phyloP scores from a whole-genome alignment of 2,329 filamentous ascomycete genomes.

The Phoma sp. region DNA sequence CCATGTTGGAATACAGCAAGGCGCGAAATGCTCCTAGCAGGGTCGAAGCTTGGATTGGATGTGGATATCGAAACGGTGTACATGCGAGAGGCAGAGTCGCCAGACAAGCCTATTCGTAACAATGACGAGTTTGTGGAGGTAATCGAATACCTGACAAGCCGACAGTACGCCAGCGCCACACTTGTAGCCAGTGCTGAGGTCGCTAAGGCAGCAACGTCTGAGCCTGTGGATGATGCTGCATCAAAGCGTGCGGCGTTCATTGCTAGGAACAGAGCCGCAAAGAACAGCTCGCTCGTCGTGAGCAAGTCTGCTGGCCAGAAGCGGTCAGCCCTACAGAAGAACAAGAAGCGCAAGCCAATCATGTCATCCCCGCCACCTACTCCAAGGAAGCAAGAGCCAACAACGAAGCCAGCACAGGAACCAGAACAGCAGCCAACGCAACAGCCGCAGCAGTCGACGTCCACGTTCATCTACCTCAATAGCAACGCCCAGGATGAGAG shows the following conservation, averaged over 20 bases:
- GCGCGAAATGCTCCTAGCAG: too few species aligned
- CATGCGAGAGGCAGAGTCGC: too few species aligned
- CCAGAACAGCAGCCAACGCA: background rate
- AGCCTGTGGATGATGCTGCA: background rate
- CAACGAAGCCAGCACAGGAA: background rate
- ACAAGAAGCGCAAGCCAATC: constrained; percentile 12
- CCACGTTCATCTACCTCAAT: background rate
- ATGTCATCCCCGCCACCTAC: constrained; percentile 9
- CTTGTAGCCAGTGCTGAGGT: background rate
- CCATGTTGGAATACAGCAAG: background rate
- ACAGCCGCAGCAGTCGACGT: background rate
- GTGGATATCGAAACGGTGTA: too few species aligned
- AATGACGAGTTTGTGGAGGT: too few species aligned
- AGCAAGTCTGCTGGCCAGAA: constrained; percentile 9
- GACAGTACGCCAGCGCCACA: background rate
- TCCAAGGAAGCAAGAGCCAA: background rate
- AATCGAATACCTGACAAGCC: too few species aligned
- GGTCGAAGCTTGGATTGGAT: too few species aligned
- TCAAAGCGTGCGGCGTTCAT: constrained; percentile 13
- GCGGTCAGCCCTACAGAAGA: constrained; percentile 9
- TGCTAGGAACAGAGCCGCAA: constrained; percentile 1
- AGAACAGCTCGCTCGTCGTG: background rate
- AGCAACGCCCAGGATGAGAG: background rate
- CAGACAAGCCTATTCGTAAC: too few species aligned
- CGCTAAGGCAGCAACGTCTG: too few species aligned